phyloP scores from a whole-genome alignment of 2,329 filamentous ascomycete genomes.

The Coniochaeta pulveracea region DNA sequence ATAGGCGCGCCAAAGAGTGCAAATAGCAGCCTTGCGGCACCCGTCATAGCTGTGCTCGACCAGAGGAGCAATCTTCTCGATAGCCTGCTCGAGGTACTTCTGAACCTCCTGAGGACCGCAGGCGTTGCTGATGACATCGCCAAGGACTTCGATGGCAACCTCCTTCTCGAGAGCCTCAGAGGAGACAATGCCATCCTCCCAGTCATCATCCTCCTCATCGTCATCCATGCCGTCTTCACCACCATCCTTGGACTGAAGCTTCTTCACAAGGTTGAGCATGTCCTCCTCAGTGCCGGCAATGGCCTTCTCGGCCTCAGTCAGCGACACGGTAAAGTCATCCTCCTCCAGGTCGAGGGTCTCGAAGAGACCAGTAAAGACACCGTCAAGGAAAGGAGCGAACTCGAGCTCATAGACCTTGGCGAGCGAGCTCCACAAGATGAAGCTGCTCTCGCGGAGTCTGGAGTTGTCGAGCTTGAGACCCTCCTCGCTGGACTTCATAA shows the following conservation, averaged over 20 bases:
- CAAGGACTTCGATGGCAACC: slow-evolving; percentile 88
- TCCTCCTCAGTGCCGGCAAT: slow-evolving; percentile 56
- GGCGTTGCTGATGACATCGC: slow-evolving; percentile 82
- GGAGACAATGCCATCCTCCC: slow-evolving; percentile 80
- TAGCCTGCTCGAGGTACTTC: slow-evolving; percentile 79
- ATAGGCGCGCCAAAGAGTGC: slow-evolving; percentile 88
- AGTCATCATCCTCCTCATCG: slow-evolving; percentile 54
- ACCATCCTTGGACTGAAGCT: slow-evolving; percentile 66
- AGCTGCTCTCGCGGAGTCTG: slow-evolving; percentile 87
- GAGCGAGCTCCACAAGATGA: slow-evolving; percentile 91
- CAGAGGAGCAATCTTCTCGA: slow-evolving; percentile 70
- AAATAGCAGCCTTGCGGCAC: slow-evolving; percentile 82
- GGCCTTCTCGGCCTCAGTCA: slow-evolving; percentile 63
- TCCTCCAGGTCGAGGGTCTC: slow-evolving; percentile 80
- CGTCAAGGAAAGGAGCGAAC: slow-evolving; percentile 66
- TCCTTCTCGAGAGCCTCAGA: slow-evolving; percentile 93
- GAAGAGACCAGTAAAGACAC: slow-evolving; percentile 70
- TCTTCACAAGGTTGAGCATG: slow-evolving; percentile 70
- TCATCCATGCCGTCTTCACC: slow-evolving; percentile 48
- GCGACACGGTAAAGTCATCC: slow-evolving; percentile 70
- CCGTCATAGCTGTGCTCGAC: slow-evolving; percentile 87
- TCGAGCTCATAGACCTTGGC: slow-evolving; percentile 86
- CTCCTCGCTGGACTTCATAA: slow-evolving; percentile 90
- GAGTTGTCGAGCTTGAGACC: slow-evolving; percentile 81
- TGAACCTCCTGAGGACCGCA: slow-evolving; percentile 62